Base-by-base conservation (phyloP, 768 basidiomycete species). In the Pleurotus cornucopiae region DNA sequence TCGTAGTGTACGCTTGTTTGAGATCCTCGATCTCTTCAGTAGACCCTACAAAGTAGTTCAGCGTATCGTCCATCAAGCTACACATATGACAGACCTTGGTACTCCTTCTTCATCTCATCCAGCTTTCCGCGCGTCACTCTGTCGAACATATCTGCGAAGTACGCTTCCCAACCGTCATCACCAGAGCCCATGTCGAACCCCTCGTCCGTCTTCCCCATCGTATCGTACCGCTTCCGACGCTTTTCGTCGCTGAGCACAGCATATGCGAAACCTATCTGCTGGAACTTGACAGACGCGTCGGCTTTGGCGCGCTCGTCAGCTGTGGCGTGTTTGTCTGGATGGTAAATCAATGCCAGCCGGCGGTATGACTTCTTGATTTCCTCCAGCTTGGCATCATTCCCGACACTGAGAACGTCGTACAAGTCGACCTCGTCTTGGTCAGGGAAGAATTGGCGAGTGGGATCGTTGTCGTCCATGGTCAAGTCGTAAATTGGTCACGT, bases 251-350 rank as follows among this genome's bases (percentile, higher is more conserved):
- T 79, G 25, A 98, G 76, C 0, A 98, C 85, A 1, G 91, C 79
- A 70, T 97, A 99, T 7, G 96, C 92, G 65, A 95, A 98, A 0
- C 96, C 93, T 61, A 98, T 81, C 64, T 94, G 92, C 63, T 94
- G 92, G 66, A 98, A 96, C 69, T 88, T 88, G 60, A 71, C 76
- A n/a, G 82, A 84, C 63, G 89, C 85, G 60, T 82, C 79, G 34
- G 82, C 79, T 67, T 84, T 86, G 21, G 82, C 81, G 26, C 73
- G 75, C 18, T 85, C 85, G 47, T 70, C 73, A 23, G 85, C 76
- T 5, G 75, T 70, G 43, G 83, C 72, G 63, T 94, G 89, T 66
- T 97, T 98, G 75, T 99, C 96, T 5, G 96, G 96, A 63, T 98
- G 95, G 67, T 82, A 81, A 46, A 79, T 62, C 25, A 98, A 83